Conservation (phyloP, 306 rosid genomes). For the Macrotyloma uniflorum region DNA sequence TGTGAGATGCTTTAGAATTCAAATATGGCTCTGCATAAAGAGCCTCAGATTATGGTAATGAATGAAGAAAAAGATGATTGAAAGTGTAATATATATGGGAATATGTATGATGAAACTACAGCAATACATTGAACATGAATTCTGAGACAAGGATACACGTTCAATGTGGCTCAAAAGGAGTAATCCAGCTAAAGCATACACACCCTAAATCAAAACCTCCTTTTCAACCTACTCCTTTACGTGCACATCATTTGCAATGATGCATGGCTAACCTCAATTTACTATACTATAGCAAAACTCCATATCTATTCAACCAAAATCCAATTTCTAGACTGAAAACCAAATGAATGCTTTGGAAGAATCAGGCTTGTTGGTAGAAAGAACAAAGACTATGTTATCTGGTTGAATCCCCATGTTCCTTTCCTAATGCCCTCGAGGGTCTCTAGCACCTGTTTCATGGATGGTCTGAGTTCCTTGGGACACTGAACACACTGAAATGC, state of each 20-base stretch:
- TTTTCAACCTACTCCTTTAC: neutral
- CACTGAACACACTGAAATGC: conserved; percentile 64
- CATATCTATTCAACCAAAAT: neutral
- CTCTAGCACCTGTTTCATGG: conserved; percentile 49
- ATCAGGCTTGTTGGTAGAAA: neutral
- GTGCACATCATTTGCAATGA: neutral
- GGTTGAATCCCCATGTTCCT: conserved; percentile 27
- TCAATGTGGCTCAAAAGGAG: neutral
- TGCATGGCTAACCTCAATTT: neutral
- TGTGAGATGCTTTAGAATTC: neutral
- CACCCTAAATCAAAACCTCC: neutral
- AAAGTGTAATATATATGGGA: neutral
- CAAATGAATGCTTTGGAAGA: neutral
- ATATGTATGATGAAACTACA: neutral
- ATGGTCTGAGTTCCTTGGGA: conserved; percentile 54
- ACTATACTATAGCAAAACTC: neutral
- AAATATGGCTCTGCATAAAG: neutral
- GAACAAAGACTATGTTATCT: conserved; percentile 15
- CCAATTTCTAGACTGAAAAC: neutral
- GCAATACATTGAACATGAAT: neutral
- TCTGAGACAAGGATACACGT: neutral
- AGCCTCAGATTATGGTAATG: neutral
- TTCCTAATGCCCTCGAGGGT: conserved; percentile 41
- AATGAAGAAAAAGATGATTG: neutral
- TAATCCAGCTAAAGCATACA: neutral